These are phyloP conservation scores for Urochloa ruziziensis DNA, from an alignment of 176 grass and related monocot genomes.

Conservation along the genomic window DNA sequence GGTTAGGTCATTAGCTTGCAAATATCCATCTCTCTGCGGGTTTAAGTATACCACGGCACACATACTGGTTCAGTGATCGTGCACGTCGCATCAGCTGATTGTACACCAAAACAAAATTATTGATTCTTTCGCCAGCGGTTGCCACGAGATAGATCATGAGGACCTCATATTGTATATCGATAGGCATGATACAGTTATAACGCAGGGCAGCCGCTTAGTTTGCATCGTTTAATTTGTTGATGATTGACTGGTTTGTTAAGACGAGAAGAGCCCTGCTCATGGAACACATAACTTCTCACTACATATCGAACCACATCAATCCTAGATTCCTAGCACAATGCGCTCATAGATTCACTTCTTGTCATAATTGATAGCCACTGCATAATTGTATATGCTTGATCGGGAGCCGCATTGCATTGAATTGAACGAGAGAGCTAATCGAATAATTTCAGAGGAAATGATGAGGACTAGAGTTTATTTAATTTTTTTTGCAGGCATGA, in stretches of 20 bases:
- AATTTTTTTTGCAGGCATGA: too few relatives aligned
- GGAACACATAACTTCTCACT: not conserved
- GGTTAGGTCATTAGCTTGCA: slow-evolving; percentile 10
- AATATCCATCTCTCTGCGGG: not conserved
- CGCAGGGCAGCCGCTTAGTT: not conserved
- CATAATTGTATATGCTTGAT: not conserved
- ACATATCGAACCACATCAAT: not conserved
- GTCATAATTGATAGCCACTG: not conserved
- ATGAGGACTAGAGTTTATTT: too few relatives aligned
- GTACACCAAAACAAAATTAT: slow-evolving; percentile 16
- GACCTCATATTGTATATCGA: not conserved
- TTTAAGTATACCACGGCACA: not conserved
- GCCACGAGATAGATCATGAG: slow-evolving; percentile 9
- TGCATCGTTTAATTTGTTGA: not conserved
- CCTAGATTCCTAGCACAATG: not conserved
- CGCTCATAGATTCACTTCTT: not conserved
- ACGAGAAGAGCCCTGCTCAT: not conserved
- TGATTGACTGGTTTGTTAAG: slow-evolving; percentile 5
- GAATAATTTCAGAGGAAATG: not conserved
- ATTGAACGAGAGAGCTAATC: not conserved
- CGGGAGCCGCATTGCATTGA: too few relatives aligned
- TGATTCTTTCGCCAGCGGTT: slow-evolving; percentile 6
- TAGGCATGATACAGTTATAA: slow-evolving; percentile 34
- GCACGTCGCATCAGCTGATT: not conserved
- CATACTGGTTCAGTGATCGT: not conserved